Evolutionary conservation across 805 yeast genomes (phyloP).

Genomic region (Metschnikowia lachancei): DNA sequence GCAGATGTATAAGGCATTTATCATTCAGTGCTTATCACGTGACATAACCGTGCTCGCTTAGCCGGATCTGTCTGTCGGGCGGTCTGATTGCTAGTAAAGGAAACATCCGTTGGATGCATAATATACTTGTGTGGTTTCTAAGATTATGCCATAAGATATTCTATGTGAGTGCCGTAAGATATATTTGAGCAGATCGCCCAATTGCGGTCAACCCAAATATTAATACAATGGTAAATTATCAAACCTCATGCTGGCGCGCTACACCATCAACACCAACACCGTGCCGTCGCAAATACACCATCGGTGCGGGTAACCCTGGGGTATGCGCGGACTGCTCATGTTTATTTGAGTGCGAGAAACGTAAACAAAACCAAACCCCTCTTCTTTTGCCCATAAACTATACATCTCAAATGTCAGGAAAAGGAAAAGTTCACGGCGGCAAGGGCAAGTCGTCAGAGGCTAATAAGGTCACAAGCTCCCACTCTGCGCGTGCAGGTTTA

Average conservation of each 20-base stretch:
- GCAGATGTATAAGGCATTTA: too few species aligned
- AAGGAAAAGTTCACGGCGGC: conserved; percentile 94
- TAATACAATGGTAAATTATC: too few species aligned
- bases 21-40: too few species aligned
- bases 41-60: not conserved
- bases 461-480: conserved; percentile 77
- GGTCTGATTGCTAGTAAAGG: not conserved
- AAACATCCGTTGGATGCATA: too few species aligned
- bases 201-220: too few species aligned
- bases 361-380: conserved; percentile 19
- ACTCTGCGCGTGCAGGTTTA: conserved; percentile 91
- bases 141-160: too few species aligned
- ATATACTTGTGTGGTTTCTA: too few species aligned
- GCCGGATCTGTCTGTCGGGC: too few species aligned
- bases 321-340: conserved; percentile 10
- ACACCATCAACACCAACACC: not conserved
- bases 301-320: conserved; percentile 13
- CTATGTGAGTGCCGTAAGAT: too few species aligned
- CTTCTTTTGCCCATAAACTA: conserved; percentile 11
- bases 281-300: conserved; percentile 3
- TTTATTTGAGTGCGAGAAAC: conserved; percentile 14
- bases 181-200: too few species aligned
- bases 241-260: too few species aligned
- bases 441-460: conserved; percentile 83
- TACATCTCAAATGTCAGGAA: conserved; percentile 58